These are phyloP conservation scores for Dysphania ambrosioides DNA, from an alignment of 148 eudicot genomes.

Conservation along the genomic window DNA sequence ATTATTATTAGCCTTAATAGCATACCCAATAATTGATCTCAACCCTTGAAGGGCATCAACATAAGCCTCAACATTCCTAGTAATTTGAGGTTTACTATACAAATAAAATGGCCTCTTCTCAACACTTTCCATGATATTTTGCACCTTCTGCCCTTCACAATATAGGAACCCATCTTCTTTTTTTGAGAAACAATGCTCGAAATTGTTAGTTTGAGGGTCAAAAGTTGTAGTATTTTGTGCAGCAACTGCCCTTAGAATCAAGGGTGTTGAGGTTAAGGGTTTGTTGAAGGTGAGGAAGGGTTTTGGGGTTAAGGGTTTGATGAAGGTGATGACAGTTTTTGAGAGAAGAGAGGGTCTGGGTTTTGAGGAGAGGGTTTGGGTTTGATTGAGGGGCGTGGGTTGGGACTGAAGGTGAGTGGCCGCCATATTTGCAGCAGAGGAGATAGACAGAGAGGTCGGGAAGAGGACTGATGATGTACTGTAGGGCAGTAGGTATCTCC, in stretches of 20 bases:
- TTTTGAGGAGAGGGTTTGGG: conserved; percentile 28
- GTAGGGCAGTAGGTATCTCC: not conserved
- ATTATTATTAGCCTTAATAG: conserved; percentile 94
- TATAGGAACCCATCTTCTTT: conserved; percentile 75
- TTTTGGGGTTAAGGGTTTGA: conserved; percentile 25
- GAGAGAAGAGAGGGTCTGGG: conserved; percentile 19
- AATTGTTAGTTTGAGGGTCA: conserved; percentile 29
- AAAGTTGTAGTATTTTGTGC: conserved; percentile 34
- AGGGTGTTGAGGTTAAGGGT: conserved; percentile 29
- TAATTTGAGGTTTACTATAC: conserved; percentile 85
- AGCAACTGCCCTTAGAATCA: conserved; percentile 39
- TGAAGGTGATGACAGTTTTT: conserved; percentile 22
- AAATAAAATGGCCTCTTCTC: conserved; percentile 87
- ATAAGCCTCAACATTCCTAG: conserved; percentile 81
- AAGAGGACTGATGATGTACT: too few relatives aligned
- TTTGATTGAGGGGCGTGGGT: conserved; percentile 29
- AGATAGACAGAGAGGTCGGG: not conserved
- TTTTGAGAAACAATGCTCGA: conserved; percentile 59
- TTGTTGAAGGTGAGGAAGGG: conserved; percentile 24
- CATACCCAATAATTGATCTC: conserved; percentile 82
- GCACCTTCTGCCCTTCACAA: conserved; percentile 74
- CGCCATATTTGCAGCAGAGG: conserved; percentile 62
- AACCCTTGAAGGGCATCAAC: conserved; percentile 74
- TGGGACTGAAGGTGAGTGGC: conserved; percentile 49
- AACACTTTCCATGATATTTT: conserved; percentile 68